phyloP scores from a whole-genome alignment of 140 eudicot species.

The Bidens hawaiensis region DNA sequence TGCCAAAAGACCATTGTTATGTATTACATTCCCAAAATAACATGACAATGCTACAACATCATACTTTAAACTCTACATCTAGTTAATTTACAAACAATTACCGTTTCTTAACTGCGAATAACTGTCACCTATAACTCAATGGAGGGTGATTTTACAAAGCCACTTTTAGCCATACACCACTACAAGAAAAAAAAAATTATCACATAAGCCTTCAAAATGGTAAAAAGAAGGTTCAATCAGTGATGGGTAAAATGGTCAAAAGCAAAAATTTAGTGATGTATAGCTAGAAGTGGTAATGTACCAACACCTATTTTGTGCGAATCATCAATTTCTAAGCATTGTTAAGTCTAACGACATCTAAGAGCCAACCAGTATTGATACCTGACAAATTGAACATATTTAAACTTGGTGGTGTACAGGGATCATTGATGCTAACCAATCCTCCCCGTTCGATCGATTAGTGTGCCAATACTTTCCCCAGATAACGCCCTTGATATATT shows the following conservation, averaged over 20 bases:
- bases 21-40: constrained; percentile 6
- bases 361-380: constrained; percentile 4
- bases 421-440: constrained; percentile 21
- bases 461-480: constrained; percentile 82
- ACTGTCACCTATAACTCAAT: background rate
- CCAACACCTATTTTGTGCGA: constrained; percentile 2
- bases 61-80: constrained; percentile 15
- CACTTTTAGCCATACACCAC: background rate
- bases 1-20: too few relatives aligned
- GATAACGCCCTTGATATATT: constrained; percentile 93
- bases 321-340: background rate
- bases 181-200: too few relatives aligned
- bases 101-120: background rate
- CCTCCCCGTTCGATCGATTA: constrained; percentile 71
- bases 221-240: background rate
- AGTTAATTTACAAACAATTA: constrained; percentile 7
- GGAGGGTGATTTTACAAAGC: background rate
- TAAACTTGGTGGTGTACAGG: background rate
- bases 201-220: background rate
- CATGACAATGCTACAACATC: constrained; percentile 6
- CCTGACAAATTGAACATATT: background rate
- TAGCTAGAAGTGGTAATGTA: background rate
- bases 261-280: background rate
- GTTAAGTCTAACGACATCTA: background rate
- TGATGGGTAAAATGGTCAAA: background rate